phyloP scores from a whole-genome alignment of 1,139 yeast genomes.

The Blastobotrys niveus region DNA sequence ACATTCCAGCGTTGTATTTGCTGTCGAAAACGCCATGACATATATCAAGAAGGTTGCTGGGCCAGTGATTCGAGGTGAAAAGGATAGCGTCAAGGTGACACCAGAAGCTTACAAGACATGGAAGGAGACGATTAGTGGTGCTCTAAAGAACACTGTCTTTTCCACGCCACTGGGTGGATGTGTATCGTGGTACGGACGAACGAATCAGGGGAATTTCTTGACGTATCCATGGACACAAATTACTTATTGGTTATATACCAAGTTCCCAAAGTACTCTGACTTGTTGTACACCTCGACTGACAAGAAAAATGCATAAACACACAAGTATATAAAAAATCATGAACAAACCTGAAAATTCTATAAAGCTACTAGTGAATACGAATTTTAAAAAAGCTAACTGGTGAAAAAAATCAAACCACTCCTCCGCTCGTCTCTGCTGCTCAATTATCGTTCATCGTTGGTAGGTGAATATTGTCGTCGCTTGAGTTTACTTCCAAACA shows the following conservation, averaged over 20 bases:
- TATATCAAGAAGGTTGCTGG: constrained; percentile 15
- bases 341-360: not conserved
- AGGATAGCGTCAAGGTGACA: constrained; percentile 13
- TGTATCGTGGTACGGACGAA: constrained; percentile 17
- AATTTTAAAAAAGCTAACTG: too few relatives aligned
- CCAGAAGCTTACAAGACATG: constrained; percentile 17
- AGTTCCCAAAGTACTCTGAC: constrained; percentile 13
- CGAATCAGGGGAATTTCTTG: constrained; percentile 13
- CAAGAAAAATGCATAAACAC: constrained; percentile 2
- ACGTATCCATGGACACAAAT: constrained; percentile 21
- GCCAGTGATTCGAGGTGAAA: constrained; percentile 13
- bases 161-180: constrained; percentile 19
- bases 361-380: not conserved
- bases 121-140: constrained; percentile 10
- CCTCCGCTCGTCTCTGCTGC: not conserved
- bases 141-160: constrained; percentile 15
- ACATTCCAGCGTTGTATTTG: constrained; percentile 19
- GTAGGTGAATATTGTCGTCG: not conserved
- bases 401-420: too few relatives aligned
- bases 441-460: not conserved
- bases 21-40: constrained; percentile 17
- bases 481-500: not conserved
- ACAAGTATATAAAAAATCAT: not conserved
- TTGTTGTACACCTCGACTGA: not conserved
- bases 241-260: constrained; percentile 16